Evolutionary conservation across 805 yeast species (phyloP).

Genomic region (Zygosaccharomyces bailii): DNA sequence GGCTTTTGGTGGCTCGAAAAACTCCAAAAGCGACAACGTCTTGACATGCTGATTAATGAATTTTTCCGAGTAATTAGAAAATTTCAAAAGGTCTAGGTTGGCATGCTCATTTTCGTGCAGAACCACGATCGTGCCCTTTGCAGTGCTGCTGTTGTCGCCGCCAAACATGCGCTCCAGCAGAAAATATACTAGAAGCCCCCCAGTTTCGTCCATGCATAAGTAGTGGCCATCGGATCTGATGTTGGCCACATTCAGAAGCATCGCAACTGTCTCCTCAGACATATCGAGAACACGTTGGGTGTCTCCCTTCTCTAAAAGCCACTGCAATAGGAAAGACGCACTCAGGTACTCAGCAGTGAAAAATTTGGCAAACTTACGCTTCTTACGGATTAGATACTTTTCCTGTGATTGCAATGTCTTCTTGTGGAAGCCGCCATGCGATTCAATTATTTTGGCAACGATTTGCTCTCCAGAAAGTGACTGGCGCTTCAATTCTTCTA

Average conservation of each 20-base stretch:
- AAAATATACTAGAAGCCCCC: constrained; percentile 82
- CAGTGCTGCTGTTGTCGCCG: constrained; percentile 18
- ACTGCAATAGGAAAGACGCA: constrained; percentile 65
- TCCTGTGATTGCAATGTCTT: constrained; percentile 89
- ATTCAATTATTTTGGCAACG: constrained; percentile 74
- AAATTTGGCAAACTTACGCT: constrained; percentile 81
- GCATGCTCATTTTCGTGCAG: constrained; percentile 94
- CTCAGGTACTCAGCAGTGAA: constrained; percentile 80
- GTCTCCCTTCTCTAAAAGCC: constrained; percentile 73
- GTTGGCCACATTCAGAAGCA: constrained; percentile 73
- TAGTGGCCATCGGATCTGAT: constrained; percentile 88
- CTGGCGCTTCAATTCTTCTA: constrained; percentile 72
- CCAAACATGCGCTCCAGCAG: constrained; percentile 86
- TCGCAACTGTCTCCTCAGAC: constrained; percentile 80
- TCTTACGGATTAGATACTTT: constrained; percentile 86
- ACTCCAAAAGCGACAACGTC: constrained; percentile 73
- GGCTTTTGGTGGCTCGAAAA: constrained; percentile 64
- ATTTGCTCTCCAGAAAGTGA: constrained; percentile 72
- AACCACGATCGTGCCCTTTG: constrained; percentile 60
- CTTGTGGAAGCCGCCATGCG: constrained; percentile 82
- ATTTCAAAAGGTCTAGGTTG: constrained; percentile 65
- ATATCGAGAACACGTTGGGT: constrained; percentile 66
- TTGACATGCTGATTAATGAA: constrained; percentile 54
- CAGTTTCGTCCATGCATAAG: constrained; percentile 88
- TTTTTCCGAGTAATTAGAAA: constrained; percentile 59